Conservation (phyloP, 2,329 filamentous ascomycete genomes). For the Penicillium sp. region DNA sequence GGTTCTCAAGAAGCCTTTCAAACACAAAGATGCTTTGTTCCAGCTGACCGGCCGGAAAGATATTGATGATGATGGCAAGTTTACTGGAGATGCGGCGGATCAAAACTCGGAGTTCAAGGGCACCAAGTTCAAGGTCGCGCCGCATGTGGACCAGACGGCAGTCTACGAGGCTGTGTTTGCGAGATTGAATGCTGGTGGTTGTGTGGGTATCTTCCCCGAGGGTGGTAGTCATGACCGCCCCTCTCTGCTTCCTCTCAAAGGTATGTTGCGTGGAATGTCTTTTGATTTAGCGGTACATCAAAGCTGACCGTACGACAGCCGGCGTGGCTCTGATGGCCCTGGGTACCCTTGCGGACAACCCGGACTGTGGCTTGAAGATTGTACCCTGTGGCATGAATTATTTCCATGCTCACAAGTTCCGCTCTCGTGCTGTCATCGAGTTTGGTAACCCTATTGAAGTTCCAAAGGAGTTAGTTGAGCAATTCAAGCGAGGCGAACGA, state of each 20-base stretch:
- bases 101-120: constrained; percentile 71
- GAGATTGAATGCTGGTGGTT: constrained; percentile 79
- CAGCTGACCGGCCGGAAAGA: constrained; percentile 84
- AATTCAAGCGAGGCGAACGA: constrained; percentile 82
- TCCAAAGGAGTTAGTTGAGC: constrained; percentile 78
- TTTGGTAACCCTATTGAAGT: constrained; percentile 91
- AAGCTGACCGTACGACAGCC: constrained; percentile 55
- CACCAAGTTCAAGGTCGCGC: constrained; percentile 83
- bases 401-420: constrained; percentile 98
- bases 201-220: constrained; percentile 96
- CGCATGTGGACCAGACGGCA: constrained; percentile 90
- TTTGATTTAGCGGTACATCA: constrained; percentile 7
- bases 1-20: constrained; percentile 85
- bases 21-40: constrained; percentile 72
- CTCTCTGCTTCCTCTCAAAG: constrained; percentile 86
- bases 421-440: constrained; percentile 92
- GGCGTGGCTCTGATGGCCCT: constrained; percentile 98
- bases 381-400: constrained; percentile 99
- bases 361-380: constrained; percentile 88
- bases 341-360: constrained; percentile 82
- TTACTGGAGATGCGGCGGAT: constrained; percentile 61
- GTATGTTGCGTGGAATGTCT: constrained; percentile 38
- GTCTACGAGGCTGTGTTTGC: constrained; percentile 94
- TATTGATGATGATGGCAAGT: constrained; percentile 69
- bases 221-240: constrained; percentile 95